These are phyloP conservation scores for Pinus taeda DNA, from an alignment of 75 land plant species.

Conservation along the genomic window DNA sequence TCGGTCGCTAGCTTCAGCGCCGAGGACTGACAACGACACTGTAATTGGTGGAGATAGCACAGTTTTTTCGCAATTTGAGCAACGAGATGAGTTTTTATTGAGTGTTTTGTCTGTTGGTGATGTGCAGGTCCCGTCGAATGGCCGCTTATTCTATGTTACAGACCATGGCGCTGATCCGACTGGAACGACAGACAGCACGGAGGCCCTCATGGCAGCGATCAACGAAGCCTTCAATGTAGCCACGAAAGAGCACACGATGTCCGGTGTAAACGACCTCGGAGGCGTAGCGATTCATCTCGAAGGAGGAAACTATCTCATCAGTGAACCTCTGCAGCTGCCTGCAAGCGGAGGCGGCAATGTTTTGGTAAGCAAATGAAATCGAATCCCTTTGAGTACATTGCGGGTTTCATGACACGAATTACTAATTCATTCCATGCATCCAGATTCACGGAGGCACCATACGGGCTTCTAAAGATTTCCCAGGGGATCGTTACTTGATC, in stretches of 20 bases:
- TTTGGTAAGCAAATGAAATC: slow-evolving; percentile 20
- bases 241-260: slow-evolving; percentile 22
- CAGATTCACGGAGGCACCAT: slow-evolving; percentile 69
- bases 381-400: background rate
- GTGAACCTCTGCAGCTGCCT: slow-evolving; percentile 52
- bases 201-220: slow-evolving; percentile 36
- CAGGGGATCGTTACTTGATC: slow-evolving; percentile 48
- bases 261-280: slow-evolving; percentile 59
- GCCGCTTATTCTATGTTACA: slow-evolving; percentile 44
- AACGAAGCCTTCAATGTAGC: slow-evolving; percentile 33
- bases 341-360: slow-evolving; percentile 44
- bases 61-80: too few species aligned
- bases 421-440: too few species aligned
- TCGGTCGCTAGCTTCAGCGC: too few species aligned
- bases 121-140: slow-evolving; percentile 13
- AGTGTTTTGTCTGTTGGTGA: background rate
- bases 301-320: slow-evolving; percentile 64
- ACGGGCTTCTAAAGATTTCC: slow-evolving; percentile 56
- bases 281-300: slow-evolving; percentile 58
- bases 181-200: slow-evolving; percentile 54
- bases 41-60: too few species aligned
- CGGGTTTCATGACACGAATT: too few species aligned
- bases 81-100: too few species aligned
- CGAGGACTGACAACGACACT: slow-evolving; percentile 3
- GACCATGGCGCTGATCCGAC: slow-evolving; percentile 61